phyloP scores from a whole-genome alignment of 2,329 filamentous ascomycete genomes.

The Colletotrichum abscissum region DNA sequence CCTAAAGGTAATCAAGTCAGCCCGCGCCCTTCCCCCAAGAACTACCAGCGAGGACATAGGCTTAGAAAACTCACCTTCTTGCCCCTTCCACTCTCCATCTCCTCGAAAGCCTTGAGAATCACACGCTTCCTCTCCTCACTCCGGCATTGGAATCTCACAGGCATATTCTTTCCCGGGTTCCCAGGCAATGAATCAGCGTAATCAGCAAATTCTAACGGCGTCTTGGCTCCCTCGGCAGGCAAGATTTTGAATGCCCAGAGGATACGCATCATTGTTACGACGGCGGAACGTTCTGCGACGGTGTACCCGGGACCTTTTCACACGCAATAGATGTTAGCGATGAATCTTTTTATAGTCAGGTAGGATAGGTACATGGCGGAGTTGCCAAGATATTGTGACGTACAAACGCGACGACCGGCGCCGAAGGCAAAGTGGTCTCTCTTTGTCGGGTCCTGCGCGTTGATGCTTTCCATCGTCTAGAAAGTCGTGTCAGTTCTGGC shows the following conservation, averaged over 20 bases:
- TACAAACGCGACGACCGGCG: conserved; percentile 40
- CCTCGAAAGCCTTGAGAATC: neutral
- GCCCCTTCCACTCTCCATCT: neutral
- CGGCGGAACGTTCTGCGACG: neutral
- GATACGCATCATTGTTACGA: neutral
- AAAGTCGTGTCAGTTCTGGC: too few relatives aligned
- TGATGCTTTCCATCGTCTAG: conserved; percentile 19
- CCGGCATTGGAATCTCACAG: neutral
- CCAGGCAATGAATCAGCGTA: neutral
- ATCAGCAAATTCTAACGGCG: neutral
- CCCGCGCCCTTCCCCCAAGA: too few relatives aligned
- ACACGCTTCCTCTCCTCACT: neutral
- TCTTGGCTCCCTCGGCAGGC: neutral
- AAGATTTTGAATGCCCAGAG: neutral
- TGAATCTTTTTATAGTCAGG: too few relatives aligned
- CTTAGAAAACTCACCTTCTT: neutral
- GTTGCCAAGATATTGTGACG: neutral
- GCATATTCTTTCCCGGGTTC: neutral
- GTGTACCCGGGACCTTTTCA: neutral
- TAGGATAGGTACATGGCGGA: too few relatives aligned
- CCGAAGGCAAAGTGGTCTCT: conserved; percentile 46
- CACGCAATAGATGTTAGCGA: too few relatives aligned
- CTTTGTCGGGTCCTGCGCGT: conserved; percentile 37
- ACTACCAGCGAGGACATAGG: too few relatives aligned
- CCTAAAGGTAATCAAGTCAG: neutral